Percentiles rank a stretch among this genome's conserved stretches.
These are phyloP conservation scores for Coniella lustricola DNA, from an alignment of 2,329 filamentous ascomycete genomes.

Conservation along the genomic window DNA sequence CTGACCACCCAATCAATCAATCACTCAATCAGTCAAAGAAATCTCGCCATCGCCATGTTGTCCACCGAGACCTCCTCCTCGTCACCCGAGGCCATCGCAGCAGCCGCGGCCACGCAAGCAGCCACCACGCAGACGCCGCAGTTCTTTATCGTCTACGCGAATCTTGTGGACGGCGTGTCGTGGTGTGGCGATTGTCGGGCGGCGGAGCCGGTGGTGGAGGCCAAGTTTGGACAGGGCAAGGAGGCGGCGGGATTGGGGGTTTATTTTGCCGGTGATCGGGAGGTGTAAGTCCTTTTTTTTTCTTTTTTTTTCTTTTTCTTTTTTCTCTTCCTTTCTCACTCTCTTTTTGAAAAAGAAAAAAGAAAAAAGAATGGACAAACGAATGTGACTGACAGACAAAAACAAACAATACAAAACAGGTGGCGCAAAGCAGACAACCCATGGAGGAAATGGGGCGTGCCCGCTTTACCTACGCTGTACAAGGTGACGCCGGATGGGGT, in stretches of 20 bases:
- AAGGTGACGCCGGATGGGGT: slow-evolving; percentile 21
- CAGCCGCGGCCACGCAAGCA: slow-evolving; percentile 7
- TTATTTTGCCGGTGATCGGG: slow-evolving; percentile 20
- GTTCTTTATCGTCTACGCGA: slow-evolving; percentile 22
- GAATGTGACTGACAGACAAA: too few relatives aligned
- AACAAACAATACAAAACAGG: too few relatives aligned
- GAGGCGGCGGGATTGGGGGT: slow-evolving; percentile 11
- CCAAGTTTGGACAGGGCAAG: slow-evolving; percentile 18
- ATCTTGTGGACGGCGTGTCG: slow-evolving; percentile 17
- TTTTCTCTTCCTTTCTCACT: background rate
- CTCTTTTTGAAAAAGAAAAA: too few relatives aligned
- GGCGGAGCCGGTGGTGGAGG: slow-evolving; percentile 21
- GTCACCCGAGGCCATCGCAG: slow-evolving; percentile 6
- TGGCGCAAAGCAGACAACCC: slow-evolving; percentile 20
- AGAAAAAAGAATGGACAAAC: too few relatives aligned
- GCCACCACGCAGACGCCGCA: slow-evolving; percentile 15
- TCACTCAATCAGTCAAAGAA: too few relatives aligned
- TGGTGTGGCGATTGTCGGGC: slow-evolving; percentile 23
- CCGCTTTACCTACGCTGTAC: slow-evolving; percentile 21
- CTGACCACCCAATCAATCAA: too few relatives aligned
- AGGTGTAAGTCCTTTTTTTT: slow-evolving; percentile 18
- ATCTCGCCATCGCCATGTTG: too few relatives aligned
- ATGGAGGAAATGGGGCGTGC: slow-evolving; percentile 22
- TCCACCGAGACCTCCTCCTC: slow-evolving; percentile 7
- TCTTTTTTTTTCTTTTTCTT: background rate